Conservation (phyloP, 1,284 basidiomycete genomes). For the Singerocomus inundabilis region DNA sequence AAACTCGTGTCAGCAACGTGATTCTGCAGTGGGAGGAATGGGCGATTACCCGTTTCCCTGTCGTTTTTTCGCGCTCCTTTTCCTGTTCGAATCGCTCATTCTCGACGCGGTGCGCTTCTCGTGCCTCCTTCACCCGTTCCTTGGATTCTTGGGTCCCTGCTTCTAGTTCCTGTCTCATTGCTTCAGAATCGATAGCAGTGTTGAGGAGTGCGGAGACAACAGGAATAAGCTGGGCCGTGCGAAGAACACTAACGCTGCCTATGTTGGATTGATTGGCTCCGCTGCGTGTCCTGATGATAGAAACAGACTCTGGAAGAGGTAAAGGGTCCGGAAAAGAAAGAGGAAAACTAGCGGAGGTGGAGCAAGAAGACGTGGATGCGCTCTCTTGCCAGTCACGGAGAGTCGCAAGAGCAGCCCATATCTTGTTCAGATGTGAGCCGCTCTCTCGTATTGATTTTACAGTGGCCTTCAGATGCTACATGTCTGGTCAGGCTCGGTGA, state of each 20-base stretch:
- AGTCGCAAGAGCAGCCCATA: constrained; percentile 54
- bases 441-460: constrained; percentile 50
- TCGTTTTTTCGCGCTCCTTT: constrained; percentile 32
- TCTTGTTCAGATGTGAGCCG: constrained; percentile 56
- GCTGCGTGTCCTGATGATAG: constrained; percentile 31
- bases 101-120: constrained; percentile 46
- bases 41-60: constrained; percentile 38
- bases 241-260: constrained; percentile 42
- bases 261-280: constrained; percentile 36
- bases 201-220: constrained; percentile 59
- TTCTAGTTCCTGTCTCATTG: constrained; percentile 59
- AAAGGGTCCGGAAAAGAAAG: constrained; percentile 54
- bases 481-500: constrained; percentile 1
- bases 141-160: constrained; percentile 51
- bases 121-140: constrained; percentile 48
- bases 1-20: constrained; percentile 4
- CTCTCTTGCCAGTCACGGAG: constrained; percentile 42
- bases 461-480: constrained; percentile 45
- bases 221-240: constrained; percentile 64
- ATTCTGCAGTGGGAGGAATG: neutral
- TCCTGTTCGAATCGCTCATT: constrained; percentile 47
- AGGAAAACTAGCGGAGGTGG: constrained; percentile 16
- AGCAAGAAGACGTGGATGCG: constrained; percentile 19
- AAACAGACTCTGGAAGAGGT: constrained; percentile 41
- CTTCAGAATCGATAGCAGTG: constrained; percentile 43